Evolutionary conservation across 345 rosid species (phyloP).

Genomic region (Turnera subulata): DNA sequence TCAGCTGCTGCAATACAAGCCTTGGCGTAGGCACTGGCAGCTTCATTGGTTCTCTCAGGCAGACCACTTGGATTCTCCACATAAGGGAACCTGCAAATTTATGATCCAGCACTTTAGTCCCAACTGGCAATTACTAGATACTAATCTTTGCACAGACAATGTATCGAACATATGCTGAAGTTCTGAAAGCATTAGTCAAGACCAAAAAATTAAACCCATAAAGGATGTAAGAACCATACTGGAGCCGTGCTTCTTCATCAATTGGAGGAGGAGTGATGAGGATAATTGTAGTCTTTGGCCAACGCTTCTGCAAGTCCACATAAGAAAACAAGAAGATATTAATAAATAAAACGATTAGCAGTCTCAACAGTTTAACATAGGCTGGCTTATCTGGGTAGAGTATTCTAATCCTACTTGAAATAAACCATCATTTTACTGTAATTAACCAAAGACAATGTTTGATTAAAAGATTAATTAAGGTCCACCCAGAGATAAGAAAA

Average conservation of each 20-base stretch:
- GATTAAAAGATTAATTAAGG: too few species aligned
- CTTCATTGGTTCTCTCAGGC: slow-evolving; percentile 89
- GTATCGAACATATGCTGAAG: too few species aligned
- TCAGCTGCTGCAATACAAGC: slow-evolving; percentile 52
- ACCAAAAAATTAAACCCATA: background rate
- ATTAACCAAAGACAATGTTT: too few species aligned
- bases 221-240: slow-evolving; percentile 29
- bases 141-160: too few species aligned
- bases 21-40: slow-evolving; percentile 66
- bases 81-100: slow-evolving; percentile 55
- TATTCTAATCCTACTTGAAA: too few species aligned
- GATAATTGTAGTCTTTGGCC: slow-evolving; percentile 55
- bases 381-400: too few species aligned
- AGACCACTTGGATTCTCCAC: slow-evolving; percentile 52
- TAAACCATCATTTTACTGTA: too few species aligned
- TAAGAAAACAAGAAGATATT: background rate
- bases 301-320: slow-evolving; percentile 42
- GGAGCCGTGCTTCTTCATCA: slow-evolving; percentile 76
- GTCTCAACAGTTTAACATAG: too few species aligned
- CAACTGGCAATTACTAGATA: background rate
- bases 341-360: too few species aligned
- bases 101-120: background rate
- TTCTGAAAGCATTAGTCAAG: too few species aligned
- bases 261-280: slow-evolving; percentile 90
- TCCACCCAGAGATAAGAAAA: too few species aligned